Percentiles rank a stretch among this genome's conserved stretches.
Conservation (phyloP, 768 basidiomycete species). For the Dentipellis sp. region DNA sequence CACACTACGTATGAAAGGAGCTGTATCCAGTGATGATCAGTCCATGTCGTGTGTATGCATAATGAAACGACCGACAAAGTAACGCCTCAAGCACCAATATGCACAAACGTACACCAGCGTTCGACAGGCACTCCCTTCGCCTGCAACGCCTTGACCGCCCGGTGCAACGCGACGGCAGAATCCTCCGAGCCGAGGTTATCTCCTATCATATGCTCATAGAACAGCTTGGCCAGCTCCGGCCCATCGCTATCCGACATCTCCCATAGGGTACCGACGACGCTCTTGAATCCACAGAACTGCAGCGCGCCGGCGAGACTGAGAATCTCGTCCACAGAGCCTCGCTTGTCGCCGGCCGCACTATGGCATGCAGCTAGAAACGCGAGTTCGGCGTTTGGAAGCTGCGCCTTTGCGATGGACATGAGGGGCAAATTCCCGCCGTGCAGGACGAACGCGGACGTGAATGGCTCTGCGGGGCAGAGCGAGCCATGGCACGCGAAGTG, state of each 20-base stretch:
- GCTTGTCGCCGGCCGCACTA: slow-evolving; percentile 3
- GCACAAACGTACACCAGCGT: too few relatives aligned
- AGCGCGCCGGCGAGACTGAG: slow-evolving; percentile 13
- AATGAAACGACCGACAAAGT: too few relatives aligned
- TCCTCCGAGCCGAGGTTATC: too few relatives aligned
- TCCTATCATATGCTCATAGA: not conserved
- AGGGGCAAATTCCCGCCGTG: not conserved
- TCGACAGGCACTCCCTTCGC: too few relatives aligned
- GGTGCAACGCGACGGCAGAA: too few relatives aligned
- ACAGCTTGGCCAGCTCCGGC: not conserved
- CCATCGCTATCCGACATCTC: slow-evolving; percentile 10
- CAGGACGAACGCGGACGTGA: slow-evolving; percentile 2
- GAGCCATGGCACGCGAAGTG: slow-evolving; percentile 4
- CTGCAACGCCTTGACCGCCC: too few relatives aligned
- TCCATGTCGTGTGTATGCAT: too few relatives aligned
- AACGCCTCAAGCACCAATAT: too few relatives aligned
- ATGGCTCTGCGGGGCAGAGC: not conserved
- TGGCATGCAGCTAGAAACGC: slow-evolving; percentile 9
- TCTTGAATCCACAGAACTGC: slow-evolving; percentile 8
- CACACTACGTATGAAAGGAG: too few relatives aligned
- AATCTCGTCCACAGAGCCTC: slow-evolving; percentile 5
- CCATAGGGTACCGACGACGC: slow-evolving; percentile 11
- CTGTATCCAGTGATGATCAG: too few relatives aligned
- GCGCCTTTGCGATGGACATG: slow-evolving; percentile 5
- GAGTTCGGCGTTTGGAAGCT: slow-evolving; percentile 1